Base-by-base conservation (phyloP, 2,329 filamentous ascomycete genomes). In the Fusarium brevicatenulatum region DNA sequence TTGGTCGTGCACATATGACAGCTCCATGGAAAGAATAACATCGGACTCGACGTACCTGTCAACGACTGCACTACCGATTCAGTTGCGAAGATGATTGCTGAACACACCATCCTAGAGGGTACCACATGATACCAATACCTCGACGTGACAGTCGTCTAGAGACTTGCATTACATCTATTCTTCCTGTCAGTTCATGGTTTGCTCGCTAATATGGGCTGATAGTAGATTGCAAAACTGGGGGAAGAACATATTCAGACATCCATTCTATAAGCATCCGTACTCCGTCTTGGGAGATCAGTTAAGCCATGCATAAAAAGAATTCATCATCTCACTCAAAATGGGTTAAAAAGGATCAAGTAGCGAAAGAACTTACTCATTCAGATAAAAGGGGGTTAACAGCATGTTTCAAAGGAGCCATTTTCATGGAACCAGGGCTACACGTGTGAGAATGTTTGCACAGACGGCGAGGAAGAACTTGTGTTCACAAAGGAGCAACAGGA, bases 281-380 rank as follows among this genome's bases (percentile, higher is more conserved):
- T 60, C 70, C 72, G 68, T 69, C 54, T 63, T 43, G 67, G 71
- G 70, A 72, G 61, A 66, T 78, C 78, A 80, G 79, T 63, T 80
- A 80, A 81, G 79, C 79, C 79, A 81, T 80, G 78, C 78, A 77
- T 76, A 40, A 72, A 74, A 65, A 72, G 50, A 47, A 71, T 74
- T 81, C 77, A 80, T 80, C 79, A 80, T 73, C 21, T 65, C 64
- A 63, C 40, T 25, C 49, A 13, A 50, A 50, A 40, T 42, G 64
- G 18, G 39, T 16, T 9, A 37, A 49, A 37, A 30, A 64, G 21
- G 21, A 46, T 25, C 32, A n/a, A 28, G 43, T 4, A 34, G 36
- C 16, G 19, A 57, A 42, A 32, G 39, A n/a, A 62, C 65, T 70
- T 72, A 73, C 74, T 52, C 62, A 16, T 49, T 39, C 23, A 54